Percentiles rank a stretch among this genome's conserved stretches.
Conservation (phyloP, 345 rosid genomes). For the Mercurialis annua region DNA sequence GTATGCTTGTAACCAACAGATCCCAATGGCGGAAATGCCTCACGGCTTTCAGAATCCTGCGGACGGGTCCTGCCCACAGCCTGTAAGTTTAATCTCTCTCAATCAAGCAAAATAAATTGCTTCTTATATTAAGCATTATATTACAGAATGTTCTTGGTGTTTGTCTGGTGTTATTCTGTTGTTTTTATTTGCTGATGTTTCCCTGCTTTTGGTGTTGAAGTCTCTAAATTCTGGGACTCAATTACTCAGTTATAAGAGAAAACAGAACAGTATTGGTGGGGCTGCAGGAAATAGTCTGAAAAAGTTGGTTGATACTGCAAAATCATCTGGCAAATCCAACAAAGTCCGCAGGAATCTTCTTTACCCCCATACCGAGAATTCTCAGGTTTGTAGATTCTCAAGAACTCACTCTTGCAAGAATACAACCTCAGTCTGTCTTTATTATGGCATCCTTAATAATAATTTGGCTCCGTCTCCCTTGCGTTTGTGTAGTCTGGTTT, state of each 20-base stretch:
- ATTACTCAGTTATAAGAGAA: constrained; percentile 11
- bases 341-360: constrained; percentile 11
- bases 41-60: not conserved
- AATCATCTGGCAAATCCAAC: constrained; percentile 7
- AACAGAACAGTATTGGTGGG: not conserved
- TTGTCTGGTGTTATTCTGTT: not conserved
- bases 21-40: constrained; percentile 18
- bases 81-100: constrained; percentile 11
- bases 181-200: not conserved
- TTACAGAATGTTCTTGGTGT: too few relatives aligned
- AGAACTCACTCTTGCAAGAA: not conserved
- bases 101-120: not conserved
- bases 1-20: constrained; percentile 22
- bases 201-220: constrained; percentile 16
- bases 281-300: not conserved
- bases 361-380: constrained; percentile 16
- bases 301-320: not conserved
- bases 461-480: not conserved
- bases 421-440: not conserved
- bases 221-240: not conserved
- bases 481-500: constrained; percentile 21
- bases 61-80: constrained; percentile 1
- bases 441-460: not conserved
- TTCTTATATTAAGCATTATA: not conserved
- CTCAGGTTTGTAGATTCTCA: constrained; percentile 20